Conservation (phyloP, 768 basidiomycete genomes). For the Xanthoconium stramineum region DNA sequence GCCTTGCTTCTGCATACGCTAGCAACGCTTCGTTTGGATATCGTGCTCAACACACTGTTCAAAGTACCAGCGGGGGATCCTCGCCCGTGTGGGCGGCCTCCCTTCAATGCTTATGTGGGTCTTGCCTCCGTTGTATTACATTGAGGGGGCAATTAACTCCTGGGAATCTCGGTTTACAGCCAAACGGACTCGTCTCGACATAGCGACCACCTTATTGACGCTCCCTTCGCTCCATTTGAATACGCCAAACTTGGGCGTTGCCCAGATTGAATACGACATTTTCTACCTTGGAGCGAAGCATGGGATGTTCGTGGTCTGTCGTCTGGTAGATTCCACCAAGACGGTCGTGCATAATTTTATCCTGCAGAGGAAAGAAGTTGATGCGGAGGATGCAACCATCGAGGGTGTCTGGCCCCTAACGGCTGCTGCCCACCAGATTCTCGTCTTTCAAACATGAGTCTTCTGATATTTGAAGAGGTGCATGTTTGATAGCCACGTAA, state of each 20-base stretch:
- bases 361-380: constrained; percentile 28
- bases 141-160: constrained; percentile 1
- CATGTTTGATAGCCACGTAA: not conserved
- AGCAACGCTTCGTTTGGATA: constrained; percentile 31
- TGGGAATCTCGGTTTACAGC: constrained; percentile 7
- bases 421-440: constrained; percentile 30
- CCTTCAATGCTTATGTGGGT: constrained; percentile 17
- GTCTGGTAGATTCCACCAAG: constrained; percentile 10
- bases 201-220: constrained; percentile 21
- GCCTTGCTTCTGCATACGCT: constrained; percentile 32
- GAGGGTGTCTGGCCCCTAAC: constrained; percentile 31
- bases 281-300: constrained; percentile 26
- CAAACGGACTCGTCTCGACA: constrained; percentile 27
- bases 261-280: constrained; percentile 28
- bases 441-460: constrained; percentile 25
- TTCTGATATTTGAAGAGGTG: not conserved
- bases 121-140: not conserved
- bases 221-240: constrained; percentile 27
- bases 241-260: not conserved
- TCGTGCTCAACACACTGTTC: constrained; percentile 16
- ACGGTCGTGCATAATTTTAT: constrained; percentile 30
- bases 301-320: constrained; percentile 31
- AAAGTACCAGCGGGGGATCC: not conserved
- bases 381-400: constrained; percentile 26
- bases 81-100: constrained; percentile 1